These are phyloP conservation scores for Aspergillus eucalypticola DNA, from an alignment of 2,329 filamentous ascomycete genomes.

Conservation along the genomic window DNA sequence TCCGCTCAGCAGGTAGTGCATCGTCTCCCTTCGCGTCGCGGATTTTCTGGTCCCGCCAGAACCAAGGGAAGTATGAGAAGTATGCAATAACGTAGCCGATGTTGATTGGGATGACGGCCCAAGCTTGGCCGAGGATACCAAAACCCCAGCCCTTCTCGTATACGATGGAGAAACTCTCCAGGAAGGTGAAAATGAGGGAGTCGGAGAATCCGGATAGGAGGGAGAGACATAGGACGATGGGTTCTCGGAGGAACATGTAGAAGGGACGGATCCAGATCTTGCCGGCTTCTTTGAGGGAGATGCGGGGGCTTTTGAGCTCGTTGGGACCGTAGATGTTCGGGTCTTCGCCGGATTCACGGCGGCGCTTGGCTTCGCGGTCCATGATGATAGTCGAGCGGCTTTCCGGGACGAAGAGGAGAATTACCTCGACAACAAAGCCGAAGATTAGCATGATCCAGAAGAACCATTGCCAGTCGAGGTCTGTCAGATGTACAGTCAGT, in stretches of 20 bases:
- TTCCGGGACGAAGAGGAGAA: conserved; percentile 56
- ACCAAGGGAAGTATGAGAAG: conserved; percentile 54
- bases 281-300: conserved; percentile 41
- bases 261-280: conserved; percentile 64
- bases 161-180: conserved; percentile 59
- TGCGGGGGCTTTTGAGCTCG: conserved; percentile 49
- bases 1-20: conserved; percentile 61
- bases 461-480: conserved; percentile 55
- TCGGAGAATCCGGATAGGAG: conserved; percentile 71
- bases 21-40: conserved; percentile 49
- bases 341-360: conserved; percentile 52
- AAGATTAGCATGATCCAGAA: conserved; percentile 64
- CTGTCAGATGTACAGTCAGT: neutral
- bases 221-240: conserved; percentile 68
- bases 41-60: conserved; percentile 43
- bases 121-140: conserved; percentile 55
- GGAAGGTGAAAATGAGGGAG: conserved; percentile 67
- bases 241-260: conserved; percentile 70
- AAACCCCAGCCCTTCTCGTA: conserved; percentile 62
- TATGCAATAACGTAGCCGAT: conserved; percentile 67
- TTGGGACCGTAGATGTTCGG: conserved; percentile 66
- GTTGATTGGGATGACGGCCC: conserved; percentile 66
- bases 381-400: conserved; percentile 59
- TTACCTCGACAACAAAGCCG: conserved; percentile 53
- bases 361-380: conserved; percentile 57